A percentile compares a stretch with the other conserved stretches of the same genome.
Conservation (phyloP, 2,329 filamentous ascomycete genomes). For the Phialemonium atrogriseum region DNA sequence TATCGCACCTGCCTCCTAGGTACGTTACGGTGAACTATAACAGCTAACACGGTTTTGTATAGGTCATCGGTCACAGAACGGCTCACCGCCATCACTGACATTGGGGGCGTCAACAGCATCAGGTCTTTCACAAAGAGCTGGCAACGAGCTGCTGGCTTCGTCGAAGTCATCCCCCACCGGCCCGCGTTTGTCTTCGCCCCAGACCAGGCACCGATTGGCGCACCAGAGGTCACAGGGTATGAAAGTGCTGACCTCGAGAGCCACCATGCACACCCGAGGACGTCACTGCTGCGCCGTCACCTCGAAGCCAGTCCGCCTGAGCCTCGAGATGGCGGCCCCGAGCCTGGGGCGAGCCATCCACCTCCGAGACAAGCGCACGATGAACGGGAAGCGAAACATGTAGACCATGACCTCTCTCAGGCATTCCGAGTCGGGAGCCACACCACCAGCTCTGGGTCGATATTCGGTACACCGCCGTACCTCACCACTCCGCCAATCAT, state of each 20-base stretch:
- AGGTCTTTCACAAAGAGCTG: conserved; percentile 89
- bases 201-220: conserved; percentile 39
- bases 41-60: conserved; percentile 8
- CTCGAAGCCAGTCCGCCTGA: conserved; percentile 29
- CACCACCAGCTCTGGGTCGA: conserved; percentile 29
- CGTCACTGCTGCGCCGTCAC: conserved; percentile 44
- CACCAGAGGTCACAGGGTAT: conserved; percentile 24
- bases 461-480: conserved; percentile 51
- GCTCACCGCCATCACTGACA: conserved; percentile 54
- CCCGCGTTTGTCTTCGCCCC: conserved; percentile 63
- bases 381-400: conserved; percentile 39
- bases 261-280: conserved; percentile 20
- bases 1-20: conserved; percentile 11
- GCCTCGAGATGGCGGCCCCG: conserved; percentile 20
- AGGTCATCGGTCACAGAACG: conserved; percentile 53
- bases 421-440: conserved; percentile 21
- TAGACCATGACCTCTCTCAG: conserved; percentile 34
- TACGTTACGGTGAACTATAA: not conserved
- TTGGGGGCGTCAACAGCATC: conserved; percentile 88
- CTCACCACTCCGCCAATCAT: conserved; percentile 61
- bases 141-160: conserved; percentile 83
- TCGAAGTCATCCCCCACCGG: conserved; percentile 75
- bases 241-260: conserved; percentile 30
- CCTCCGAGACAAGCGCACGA: conserved; percentile 5
- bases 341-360: conserved; percentile 14